These are phyloP conservation scores for Scortechinia acanthostroma DNA, from an alignment of 2,329 filamentous ascomycete genomes.

Conservation along the genomic window DNA sequence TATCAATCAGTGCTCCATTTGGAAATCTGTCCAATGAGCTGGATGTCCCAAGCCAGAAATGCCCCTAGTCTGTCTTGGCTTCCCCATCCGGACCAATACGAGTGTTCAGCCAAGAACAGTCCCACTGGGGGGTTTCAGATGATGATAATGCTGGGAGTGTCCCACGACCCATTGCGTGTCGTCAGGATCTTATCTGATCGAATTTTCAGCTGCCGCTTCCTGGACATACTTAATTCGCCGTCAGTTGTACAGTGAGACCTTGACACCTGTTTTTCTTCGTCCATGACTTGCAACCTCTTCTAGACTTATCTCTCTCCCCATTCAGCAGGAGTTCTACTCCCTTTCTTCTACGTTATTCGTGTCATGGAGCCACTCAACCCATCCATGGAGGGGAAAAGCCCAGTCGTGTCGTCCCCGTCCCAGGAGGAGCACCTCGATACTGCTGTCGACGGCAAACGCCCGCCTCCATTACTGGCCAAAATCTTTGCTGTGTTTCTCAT, in stretches of 20 bases:
- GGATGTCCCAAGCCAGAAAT: too few relatives aligned
- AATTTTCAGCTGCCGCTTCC: not conserved
- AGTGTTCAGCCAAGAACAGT: not conserved
- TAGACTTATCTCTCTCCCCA: not conserved
- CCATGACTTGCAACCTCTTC: not conserved
- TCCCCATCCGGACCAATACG: not conserved
- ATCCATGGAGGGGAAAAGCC: not conserved
- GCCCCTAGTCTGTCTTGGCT: too few relatives aligned
- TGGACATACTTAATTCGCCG: too few relatives aligned
- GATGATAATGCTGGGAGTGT: too few relatives aligned
- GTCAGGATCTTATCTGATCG: not conserved
- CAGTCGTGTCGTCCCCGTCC: not conserved
- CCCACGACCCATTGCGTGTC: not conserved
- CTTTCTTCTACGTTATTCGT: not conserved
- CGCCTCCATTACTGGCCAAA: slow-evolving; percentile 9
- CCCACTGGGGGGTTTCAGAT: too few relatives aligned
- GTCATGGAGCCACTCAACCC: not conserved
- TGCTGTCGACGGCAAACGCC: not conserved
- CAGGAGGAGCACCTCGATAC: not conserved
- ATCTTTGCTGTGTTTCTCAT: slow-evolving; percentile 38
- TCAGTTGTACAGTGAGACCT: too few relatives aligned
- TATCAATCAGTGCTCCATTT: not conserved
- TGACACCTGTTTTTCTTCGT: not conserved
- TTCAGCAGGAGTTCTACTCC: not conserved
- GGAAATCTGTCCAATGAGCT: too few relatives aligned